Percentiles rank a stretch among this genome's conserved stretches.
These are phyloP conservation scores for Vitis hybrid DNA, from an alignment of 177 flowering plant genomes.

Conservation along the genomic window DNA sequence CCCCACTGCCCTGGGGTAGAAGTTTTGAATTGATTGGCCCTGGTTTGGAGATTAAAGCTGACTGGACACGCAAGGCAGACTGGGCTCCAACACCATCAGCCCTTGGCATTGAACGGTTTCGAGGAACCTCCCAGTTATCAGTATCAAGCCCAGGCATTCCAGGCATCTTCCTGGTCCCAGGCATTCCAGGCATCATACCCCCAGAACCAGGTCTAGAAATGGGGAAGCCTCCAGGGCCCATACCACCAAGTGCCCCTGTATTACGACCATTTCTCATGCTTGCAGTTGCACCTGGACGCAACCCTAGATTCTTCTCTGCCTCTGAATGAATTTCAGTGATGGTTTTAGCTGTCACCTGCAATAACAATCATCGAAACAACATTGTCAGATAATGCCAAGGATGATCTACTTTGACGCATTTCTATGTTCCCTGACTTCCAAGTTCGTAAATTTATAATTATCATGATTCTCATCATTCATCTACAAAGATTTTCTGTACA, in stretches of 20 bases:
- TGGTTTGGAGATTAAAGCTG: constrained; percentile 39
- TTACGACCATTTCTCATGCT: constrained; percentile 58
- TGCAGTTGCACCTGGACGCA: constrained; percentile 73
- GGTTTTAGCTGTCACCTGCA: constrained; percentile 87
- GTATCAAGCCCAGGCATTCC: constrained; percentile 70
- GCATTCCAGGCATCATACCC: constrained; percentile 97
- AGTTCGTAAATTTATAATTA: too few species aligned
- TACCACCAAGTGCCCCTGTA: constrained; percentile 41
- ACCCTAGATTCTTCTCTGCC: constrained; percentile 80
- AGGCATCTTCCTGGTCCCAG: constrained; percentile 77
- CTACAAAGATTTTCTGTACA: too few species aligned
- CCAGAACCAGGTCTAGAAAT: constrained; percentile 66
- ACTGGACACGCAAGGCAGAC: constrained; percentile 36
- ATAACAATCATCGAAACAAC: constrained; percentile 27
- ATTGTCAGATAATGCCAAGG: constrained; percentile 1
- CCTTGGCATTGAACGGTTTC: constrained; percentile 58
- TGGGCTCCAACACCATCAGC: constrained; percentile 31
- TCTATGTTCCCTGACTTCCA: too few species aligned
- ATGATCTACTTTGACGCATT: too few species aligned
- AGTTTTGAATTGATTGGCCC: constrained; percentile 49
- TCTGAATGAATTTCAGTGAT: constrained; percentile 91
- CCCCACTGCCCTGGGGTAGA: constrained; percentile 72
- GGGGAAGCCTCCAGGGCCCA: constrained; percentile 59
- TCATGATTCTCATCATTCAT: too few species aligned
- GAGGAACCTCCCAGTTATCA: constrained; percentile 82